Evolutionary conservation across 768 basidiomycete species (phyloP).

Genomic region (Russula sp.): DNA sequence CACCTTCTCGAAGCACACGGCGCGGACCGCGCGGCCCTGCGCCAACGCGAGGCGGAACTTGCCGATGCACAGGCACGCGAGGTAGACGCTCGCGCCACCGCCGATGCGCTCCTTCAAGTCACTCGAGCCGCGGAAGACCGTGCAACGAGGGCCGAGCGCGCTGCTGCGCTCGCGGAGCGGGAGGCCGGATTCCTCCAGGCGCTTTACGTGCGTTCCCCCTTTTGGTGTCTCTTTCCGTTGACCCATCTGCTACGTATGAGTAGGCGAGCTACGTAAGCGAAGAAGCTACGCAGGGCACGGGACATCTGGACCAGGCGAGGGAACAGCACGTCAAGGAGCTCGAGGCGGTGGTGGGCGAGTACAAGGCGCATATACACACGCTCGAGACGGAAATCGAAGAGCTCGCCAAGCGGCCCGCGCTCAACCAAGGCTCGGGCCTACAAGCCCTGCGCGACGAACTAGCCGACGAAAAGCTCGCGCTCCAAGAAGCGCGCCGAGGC

Average conservation of each 20-base stretch:
- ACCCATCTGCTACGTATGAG: not conserved
- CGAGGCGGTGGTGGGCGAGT: constrained; percentile 48
- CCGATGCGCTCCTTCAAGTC: constrained; percentile 34
- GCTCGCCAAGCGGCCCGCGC: constrained; percentile 34
- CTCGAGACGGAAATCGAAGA: constrained; percentile 46
- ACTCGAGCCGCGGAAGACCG: constrained; percentile 38
- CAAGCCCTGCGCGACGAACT: constrained; percentile 39
- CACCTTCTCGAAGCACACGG: constrained; percentile 65
- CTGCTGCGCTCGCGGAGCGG: constrained; percentile 42
- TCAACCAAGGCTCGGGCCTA: constrained; percentile 25
- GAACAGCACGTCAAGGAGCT: constrained; percentile 46
- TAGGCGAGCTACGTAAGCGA: constrained; percentile 64
- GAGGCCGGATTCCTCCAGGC: constrained; percentile 65
- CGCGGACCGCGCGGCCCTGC: constrained; percentile 46
- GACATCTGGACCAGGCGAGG: constrained; percentile 34
- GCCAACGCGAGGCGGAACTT: constrained; percentile 49
- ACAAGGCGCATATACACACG: constrained; percentile 43
- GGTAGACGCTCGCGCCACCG: constrained; percentile 33
- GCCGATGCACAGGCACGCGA: constrained; percentile 17
- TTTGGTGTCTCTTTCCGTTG: not conserved
- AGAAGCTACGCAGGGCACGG: constrained; percentile 35
- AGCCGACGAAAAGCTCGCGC: constrained; percentile 31
- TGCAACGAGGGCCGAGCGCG: constrained; percentile 35
- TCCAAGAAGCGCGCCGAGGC: constrained; percentile 40
- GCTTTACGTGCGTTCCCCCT: constrained; percentile 46